Base-by-base conservation (phyloP, 139 green algal species). In the Pleodorina starrii region DNA sequence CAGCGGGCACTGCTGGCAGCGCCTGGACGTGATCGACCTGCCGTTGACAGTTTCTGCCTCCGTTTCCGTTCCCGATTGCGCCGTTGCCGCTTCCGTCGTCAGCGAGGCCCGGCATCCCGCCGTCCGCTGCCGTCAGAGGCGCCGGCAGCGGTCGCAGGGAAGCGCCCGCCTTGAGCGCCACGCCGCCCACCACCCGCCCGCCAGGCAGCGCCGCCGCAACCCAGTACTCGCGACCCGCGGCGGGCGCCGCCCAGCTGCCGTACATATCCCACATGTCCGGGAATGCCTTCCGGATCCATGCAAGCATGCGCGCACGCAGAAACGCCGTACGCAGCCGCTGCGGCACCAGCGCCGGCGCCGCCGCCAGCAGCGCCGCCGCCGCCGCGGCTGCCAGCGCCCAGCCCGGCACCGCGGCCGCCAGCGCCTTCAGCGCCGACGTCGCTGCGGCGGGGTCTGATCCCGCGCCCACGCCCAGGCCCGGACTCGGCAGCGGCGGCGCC, bases 181-280 rank as follows among this genome's bases (percentile, higher is more conserved):
- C 73, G 7, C 73, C 73, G 23, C 43, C 73, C 43, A 81, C 73
- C 73, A 81, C 43, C 44, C 43, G 42, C 35, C 73, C 73, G 43
- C 73, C 27, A 21, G n/a, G n/a, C 25, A 11, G 43, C 43, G 38
- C 4, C 73, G 60, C 73, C 73, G 43, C 73, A 36, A 81, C 73
- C 73, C 73, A 81, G n/a, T 66, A 82, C 74, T 63, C 74, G 1
- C 74, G 74, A 19, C 73, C 73, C 10, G 17, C 21, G 1, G 74
- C 44, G 0, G 44, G 74, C 27, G 44, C 29, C 44, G 27, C 29
- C 74, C 74, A 82, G 44, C 7, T 19, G 25, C 23, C 4, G 44
- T 63, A 46, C 74, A 82, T 16, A 25, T 40, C 27, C 74, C 74
- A 82, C 74, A 82, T 82, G 46, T 82, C 74, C 35, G 74, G 44